Base-by-base conservation (phyloP, 2,329 filamentous ascomycete genomes). In the Epichloe brachyelytri region DNA sequence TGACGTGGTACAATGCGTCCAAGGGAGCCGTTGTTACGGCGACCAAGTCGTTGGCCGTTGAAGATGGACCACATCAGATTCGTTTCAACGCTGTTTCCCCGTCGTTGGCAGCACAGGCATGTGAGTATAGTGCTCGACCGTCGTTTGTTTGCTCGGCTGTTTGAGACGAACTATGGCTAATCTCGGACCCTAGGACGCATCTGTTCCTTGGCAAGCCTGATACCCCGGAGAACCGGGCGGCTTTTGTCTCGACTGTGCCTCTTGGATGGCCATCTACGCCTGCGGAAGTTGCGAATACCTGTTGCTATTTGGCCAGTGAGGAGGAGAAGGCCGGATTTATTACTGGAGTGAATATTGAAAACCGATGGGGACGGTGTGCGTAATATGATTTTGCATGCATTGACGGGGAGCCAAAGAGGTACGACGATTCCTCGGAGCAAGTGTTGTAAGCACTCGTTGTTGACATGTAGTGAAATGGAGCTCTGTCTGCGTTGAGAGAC, bases 61-160 rank as follows among this genome's bases (percentile, higher is more conserved):
- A 89, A 63, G 89, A 85, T 58, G 86, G 81, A 0, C 75, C 79
- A 0, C 76, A 85, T 50, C 76, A 86, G 57, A 86, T 90, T 56
- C 77, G 85, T 0, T 82, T 89, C 59, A 88, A 88, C 55, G 76
- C 78, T 2, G 79, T 89, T 14, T 81, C 45, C 85, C 84, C 0
- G 74, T 87, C 0, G 71, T 87, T 1, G 82, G 79, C 1, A 78
- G 74, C 15, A 88, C 85, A 0, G 81, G 79, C 3, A 72, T 88
- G 70, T 67, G 41, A 62, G 66, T 62, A 22, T 15, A 34, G 26
- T n/a, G 17, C 33, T 26, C 19, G 41, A 12, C 33, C 5, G 38
- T 26, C 14, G 34, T 26, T 14, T 26, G 10, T 30, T 30, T 30
- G 8, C 26, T 30, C 10, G 26, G 10, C 26, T 11, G 26, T 30